Evolutionary conservation across 257 asterid genomes (phyloP).

Genomic region (Forsythia suspensa): DNA sequence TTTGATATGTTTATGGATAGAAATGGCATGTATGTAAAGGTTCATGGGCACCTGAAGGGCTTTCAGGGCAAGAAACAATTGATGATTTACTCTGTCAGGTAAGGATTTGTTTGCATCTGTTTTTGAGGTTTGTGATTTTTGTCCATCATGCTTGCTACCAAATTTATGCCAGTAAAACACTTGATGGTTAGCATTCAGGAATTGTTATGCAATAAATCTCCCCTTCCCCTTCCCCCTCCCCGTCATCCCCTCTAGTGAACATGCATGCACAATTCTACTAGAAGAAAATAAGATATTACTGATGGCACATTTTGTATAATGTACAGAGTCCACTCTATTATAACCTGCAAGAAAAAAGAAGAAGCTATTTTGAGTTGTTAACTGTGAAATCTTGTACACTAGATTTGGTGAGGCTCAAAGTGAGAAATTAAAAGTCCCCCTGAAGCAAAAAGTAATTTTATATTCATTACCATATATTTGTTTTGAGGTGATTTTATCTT

Average conservation of each 20-base stretch:
- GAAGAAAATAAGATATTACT: not conserved
- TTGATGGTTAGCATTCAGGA: not conserved
- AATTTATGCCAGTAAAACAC: not conserved
- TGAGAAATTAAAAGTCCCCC: not conserved
- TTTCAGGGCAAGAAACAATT: slow-evolving; percentile 80
- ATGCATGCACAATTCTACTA: not conserved
- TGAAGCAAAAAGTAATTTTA: not conserved
- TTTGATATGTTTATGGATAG: slow-evolving; percentile 35
- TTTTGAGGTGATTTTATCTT: not conserved
- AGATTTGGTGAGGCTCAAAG: not conserved
- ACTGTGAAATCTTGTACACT: not conserved
- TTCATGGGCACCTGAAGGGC: slow-evolving; percentile 88
- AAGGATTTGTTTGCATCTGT: slow-evolving; percentile 10
- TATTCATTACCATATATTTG: no score
- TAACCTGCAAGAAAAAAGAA: not conserved
- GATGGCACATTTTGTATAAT: not conserved
- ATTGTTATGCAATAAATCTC: not conserved
- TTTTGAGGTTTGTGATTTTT: slow-evolving; percentile 2
- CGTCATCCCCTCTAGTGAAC: not conserved
- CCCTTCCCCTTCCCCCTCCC: not conserved
- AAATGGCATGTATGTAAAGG: slow-evolving; percentile 79
- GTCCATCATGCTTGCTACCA: slow-evolving; percentile 4
- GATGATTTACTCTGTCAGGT: slow-evolving; percentile 83
- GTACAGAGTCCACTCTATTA: not conserved
- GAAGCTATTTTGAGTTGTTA: not conserved